These are phyloP conservation scores for Pseudotsuga menziesii DNA, from an alignment of 75 land plant genomes.

Conservation along the genomic window DNA sequence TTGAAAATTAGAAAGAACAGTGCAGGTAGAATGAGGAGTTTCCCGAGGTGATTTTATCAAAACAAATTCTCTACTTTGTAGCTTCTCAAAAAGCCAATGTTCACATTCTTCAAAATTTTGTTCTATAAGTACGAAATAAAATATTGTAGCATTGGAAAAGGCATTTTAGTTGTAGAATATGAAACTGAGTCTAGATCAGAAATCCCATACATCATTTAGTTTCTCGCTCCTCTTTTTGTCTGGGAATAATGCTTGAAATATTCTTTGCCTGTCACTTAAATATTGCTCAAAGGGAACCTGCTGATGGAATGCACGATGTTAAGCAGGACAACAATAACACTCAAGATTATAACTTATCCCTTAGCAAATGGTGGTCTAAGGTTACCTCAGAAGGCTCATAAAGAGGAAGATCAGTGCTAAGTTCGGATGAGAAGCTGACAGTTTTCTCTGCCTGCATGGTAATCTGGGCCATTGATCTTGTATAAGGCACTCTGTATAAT, in stretches of 20 bases:
- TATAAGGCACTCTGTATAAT: not conserved
- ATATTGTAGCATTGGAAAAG: not conserved
- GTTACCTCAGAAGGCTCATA: conserved; percentile 33
- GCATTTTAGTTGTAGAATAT: not conserved
- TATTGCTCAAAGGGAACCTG: conserved; percentile 53
- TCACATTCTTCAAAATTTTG: not conserved
- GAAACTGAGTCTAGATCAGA: not conserved
- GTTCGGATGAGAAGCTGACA: conserved; percentile 45
- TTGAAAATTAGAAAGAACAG: not conserved
- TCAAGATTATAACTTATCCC: not conserved
- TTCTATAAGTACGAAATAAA: not conserved
- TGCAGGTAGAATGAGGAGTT: not conserved
- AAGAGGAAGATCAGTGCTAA: conserved; percentile 61
- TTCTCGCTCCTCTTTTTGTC: conserved; percentile 44
- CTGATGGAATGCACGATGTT: not conserved
- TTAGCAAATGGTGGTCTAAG: not conserved
- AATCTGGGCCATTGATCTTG: not conserved
- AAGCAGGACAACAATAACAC: not conserved
- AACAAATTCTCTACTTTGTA: not conserved
- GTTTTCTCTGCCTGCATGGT: conserved; percentile 12
- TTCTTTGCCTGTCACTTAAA: conserved; percentile 29
- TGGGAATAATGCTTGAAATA: conserved; percentile 59
- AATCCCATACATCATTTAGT: conserved; percentile 45
- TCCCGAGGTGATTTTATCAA: not conserved
- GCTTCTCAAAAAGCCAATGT: not conserved